Conservation (phyloP, 352 stramenopile species). For the Globisporangium canariense region DNA sequence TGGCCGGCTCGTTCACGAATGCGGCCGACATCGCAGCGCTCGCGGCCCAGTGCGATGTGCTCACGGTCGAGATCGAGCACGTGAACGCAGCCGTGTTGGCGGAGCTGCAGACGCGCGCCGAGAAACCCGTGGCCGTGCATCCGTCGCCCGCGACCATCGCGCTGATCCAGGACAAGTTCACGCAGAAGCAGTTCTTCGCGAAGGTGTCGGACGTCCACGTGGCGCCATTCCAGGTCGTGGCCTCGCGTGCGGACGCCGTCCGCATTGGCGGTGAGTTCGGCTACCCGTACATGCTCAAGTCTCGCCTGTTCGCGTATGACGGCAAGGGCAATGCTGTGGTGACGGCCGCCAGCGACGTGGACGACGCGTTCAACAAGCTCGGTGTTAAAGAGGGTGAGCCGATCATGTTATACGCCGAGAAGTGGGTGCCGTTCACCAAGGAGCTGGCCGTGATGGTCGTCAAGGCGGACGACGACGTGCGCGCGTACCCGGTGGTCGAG, state of each 20-base stretch:
- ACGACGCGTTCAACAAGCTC: constrained; percentile 79
- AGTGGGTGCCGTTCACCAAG: constrained; percentile 96
- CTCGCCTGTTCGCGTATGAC: constrained; percentile 94
- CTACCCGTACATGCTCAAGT: constrained; percentile 99
- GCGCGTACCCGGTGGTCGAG: constrained; percentile 96
- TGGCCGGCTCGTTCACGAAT: constrained; percentile 80
- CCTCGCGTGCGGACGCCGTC: constrained; percentile 36
- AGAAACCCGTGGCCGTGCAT: constrained; percentile 44
- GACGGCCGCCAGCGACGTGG: constrained; percentile 68
- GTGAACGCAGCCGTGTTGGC: constrained; percentile 92
- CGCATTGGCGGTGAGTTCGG: constrained; percentile 63
- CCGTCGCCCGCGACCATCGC: constrained; percentile 90
- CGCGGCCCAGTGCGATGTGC: constrained; percentile 85
- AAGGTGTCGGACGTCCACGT: constrained; percentile 44
- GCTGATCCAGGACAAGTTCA: constrained; percentile 97
- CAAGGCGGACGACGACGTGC: constrained; percentile 64
- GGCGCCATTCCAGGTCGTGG: constrained; percentile 52
- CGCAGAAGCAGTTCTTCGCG: constrained; percentile 91
- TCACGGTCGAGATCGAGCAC: constrained; percentile 99
- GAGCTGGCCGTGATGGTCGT: constrained; percentile 98
- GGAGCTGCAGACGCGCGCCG: constrained; percentile 66
- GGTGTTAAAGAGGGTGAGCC: constrained; percentile 31
- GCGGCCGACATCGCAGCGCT: constrained; percentile 68
- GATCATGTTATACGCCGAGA: constrained; percentile 90
- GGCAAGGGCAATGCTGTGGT: constrained; percentile 96